A percentile compares a stretch with the other conserved stretches of the same genome.
phyloP scores from a whole-genome alignment of 139 green algal species.

The Chlamydomonas incerta region DNA sequence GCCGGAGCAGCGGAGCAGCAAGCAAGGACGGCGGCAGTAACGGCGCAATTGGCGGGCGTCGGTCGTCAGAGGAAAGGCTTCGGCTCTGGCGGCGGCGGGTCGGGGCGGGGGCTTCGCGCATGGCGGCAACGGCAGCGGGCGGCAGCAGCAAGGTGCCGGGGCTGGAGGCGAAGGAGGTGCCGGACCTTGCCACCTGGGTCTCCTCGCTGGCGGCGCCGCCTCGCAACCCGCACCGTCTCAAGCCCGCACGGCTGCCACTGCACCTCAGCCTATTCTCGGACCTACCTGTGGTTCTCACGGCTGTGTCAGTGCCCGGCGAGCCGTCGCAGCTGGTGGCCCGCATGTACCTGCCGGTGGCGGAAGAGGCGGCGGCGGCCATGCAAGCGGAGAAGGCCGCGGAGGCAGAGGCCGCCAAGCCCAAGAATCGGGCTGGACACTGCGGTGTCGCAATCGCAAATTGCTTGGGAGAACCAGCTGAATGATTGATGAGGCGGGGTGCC shows the following conservation, averaged over 20 bases:
- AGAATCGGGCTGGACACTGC: neutral
- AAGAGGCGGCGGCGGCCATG: neutral
- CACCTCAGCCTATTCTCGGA: conserved; percentile 32
- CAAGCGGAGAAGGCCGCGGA: neutral
- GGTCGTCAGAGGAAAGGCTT: neutral
- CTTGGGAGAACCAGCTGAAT: conserved; percentile 8
- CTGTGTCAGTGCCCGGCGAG: neutral
- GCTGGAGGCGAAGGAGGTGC: neutral
- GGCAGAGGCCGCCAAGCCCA: no score
- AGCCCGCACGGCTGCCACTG: conserved; percentile 48
- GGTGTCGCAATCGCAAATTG: conserved; percentile 13
- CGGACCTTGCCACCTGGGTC: conserved; percentile 38
- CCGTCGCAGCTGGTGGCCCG: neutral
- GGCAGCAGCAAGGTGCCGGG: neutral
- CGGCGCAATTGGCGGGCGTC: neutral
- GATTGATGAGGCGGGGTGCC: no score
- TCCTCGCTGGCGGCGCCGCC: conserved; percentile 29
- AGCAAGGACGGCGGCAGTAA: neutral
- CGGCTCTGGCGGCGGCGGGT: neutral
- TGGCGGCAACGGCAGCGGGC: neutral
- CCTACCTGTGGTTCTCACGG: conserved; percentile 20
- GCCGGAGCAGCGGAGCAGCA: no score
- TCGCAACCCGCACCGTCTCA: conserved; percentile 48
- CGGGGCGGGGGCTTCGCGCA: neutral
- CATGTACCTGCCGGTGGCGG: conserved; percentile 9